Percentiles rank a stretch among this genome's conserved stretches.
These are phyloP conservation scores for Trichosporon asahii DNA, from an alignment of 1,284 basidiomycete species.

Conservation along the genomic window DNA sequence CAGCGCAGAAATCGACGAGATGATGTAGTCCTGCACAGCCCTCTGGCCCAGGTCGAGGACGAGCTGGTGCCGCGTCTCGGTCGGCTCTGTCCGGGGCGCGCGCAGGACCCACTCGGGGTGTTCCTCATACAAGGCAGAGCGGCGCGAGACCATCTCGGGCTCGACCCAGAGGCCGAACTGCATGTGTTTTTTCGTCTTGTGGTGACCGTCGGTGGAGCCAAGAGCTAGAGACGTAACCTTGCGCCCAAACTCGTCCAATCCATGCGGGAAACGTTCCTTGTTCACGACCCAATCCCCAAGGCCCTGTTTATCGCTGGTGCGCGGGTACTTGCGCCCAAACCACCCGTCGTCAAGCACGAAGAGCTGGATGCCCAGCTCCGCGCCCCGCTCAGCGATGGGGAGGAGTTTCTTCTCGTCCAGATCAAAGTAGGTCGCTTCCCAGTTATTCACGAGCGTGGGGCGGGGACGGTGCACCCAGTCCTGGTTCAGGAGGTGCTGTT, in stretches of 20 bases:
- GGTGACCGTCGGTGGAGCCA: no score
- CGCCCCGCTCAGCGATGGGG: slow-evolving; percentile 28
- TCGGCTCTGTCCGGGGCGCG: slow-evolving; percentile 23
- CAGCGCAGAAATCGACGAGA: slow-evolving; percentile 25
- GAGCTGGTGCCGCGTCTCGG: slow-evolving; percentile 35
- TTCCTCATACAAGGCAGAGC: slow-evolving; percentile 32
- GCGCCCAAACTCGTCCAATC: slow-evolving; percentile 28
- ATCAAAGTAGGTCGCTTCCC: slow-evolving; percentile 43
- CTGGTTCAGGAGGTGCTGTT: slow-evolving; percentile 28
- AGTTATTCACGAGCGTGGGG: slow-evolving; percentile 38
- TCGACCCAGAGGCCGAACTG: slow-evolving; percentile 43
- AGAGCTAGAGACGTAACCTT: slow-evolving; percentile 14
- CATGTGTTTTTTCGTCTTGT: slow-evolving; percentile 18
- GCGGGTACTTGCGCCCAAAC: slow-evolving; percentile 39
- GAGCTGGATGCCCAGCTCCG: slow-evolving; percentile 32
- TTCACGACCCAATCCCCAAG: slow-evolving; percentile 42
- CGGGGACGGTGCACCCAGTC: slow-evolving; percentile 23
- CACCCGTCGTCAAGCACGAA: slow-evolving; percentile 47
- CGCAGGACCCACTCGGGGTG: slow-evolving; percentile 42
- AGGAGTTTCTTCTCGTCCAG: slow-evolving; percentile 29
- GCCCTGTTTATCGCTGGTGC: slow-evolving; percentile 28
- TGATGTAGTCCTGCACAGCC: slow-evolving; percentile 39
- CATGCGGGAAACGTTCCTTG: slow-evolving; percentile 31
- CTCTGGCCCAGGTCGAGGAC: slow-evolving; percentile 33
- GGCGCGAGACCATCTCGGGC: slow-evolving; percentile 43